A percentile compares a stretch with the other conserved stretches of the same genome.
These are phyloP conservation scores for Phellopilus nigrolimitatus DNA, from an alignment of 1,284 basidiomycete genomes.

Conservation along the genomic window DNA sequence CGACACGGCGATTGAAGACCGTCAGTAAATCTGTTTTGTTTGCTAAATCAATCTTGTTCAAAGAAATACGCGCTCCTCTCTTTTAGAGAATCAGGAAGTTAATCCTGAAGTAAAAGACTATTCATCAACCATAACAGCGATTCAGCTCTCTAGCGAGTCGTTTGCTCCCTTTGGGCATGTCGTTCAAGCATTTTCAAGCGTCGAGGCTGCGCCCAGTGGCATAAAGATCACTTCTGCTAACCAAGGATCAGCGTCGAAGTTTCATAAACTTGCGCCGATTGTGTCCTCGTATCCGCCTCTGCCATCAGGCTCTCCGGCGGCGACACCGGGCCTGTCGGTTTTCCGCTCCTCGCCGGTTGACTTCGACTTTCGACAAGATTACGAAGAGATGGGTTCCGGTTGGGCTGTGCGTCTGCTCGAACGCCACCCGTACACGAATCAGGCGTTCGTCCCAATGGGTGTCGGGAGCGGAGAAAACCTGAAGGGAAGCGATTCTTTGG, in stretches of 20 bases:
- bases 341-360: constrained; percentile 66
- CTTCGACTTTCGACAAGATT: constrained; percentile 32
- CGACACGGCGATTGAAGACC: neutral
- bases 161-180: constrained; percentile 84
- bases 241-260: constrained; percentile 84
- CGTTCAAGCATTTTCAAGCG: constrained; percentile 76
- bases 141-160: constrained; percentile 77
- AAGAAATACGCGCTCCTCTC: neutral
- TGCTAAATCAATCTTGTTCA: neutral
- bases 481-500: constrained; percentile 39
- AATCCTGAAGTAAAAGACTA: constrained; percentile 23
- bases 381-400: constrained; percentile 4
- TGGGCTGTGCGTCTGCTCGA: constrained; percentile 62
- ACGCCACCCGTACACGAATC: constrained; percentile 75
- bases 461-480: constrained; percentile 26
- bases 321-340: constrained; percentile 65
- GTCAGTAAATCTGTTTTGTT: constrained; percentile 16
- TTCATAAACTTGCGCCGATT: constrained; percentile 77
- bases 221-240: constrained; percentile 78
- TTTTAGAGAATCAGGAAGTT: neutral
- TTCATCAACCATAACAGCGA: constrained; percentile 46
- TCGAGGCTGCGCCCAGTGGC: constrained; percentile 58
- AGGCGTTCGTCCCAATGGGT: constrained; percentile 85
- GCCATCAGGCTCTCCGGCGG: constrained; percentile 29
- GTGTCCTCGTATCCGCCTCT: constrained; percentile 57